phyloP scores from a whole-genome alignment of 768 basidiomycete genomes.

The Sporobolomyces roseus region DNA sequence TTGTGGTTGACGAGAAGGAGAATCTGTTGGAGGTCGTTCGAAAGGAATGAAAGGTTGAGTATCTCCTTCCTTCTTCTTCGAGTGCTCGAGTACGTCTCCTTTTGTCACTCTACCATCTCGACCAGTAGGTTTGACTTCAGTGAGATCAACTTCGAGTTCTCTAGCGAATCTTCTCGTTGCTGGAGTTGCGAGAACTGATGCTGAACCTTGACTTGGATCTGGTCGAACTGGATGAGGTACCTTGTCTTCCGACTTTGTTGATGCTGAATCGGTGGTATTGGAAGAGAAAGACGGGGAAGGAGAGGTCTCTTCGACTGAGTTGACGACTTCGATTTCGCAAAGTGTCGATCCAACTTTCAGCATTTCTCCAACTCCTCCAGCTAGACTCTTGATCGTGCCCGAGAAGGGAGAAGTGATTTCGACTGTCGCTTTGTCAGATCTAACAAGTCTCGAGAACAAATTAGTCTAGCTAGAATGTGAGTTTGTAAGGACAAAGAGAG shows the following conservation, averaged over 20 bases:
- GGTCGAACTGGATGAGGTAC: constrained; percentile 13
- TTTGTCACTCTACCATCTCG: constrained; percentile 71
- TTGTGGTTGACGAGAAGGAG: neutral
- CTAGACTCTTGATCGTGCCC: constrained; percentile 65
- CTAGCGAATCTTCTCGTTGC: constrained; percentile 74
- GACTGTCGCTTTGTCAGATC: constrained; percentile 84
- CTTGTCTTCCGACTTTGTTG: neutral
- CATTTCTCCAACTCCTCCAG: constrained; percentile 74
- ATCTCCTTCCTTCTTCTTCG: neutral
- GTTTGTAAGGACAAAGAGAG: neutral
- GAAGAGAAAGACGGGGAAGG: neutral
- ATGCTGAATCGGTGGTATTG: no score
- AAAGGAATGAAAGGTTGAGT: neutral
- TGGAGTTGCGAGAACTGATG: constrained; percentile 63
- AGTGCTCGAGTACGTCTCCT: constrained; percentile 55
- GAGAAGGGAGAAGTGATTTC: constrained; percentile 85
- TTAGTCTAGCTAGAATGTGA: neutral
- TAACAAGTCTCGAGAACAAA: neutral
- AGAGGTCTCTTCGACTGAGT: neutral
- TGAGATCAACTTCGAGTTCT: constrained; percentile 61
- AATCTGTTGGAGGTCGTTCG: neutral
- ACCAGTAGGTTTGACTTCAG: constrained; percentile 65
- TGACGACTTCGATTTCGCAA: constrained; percentile 66
- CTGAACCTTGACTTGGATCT: constrained; percentile 21
- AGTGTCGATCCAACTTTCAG: constrained; percentile 69